These are phyloP conservation scores for Fusarium penzigii DNA, from an alignment of 2,329 filamentous ascomycete genomes.

Conservation along the genomic window DNA sequence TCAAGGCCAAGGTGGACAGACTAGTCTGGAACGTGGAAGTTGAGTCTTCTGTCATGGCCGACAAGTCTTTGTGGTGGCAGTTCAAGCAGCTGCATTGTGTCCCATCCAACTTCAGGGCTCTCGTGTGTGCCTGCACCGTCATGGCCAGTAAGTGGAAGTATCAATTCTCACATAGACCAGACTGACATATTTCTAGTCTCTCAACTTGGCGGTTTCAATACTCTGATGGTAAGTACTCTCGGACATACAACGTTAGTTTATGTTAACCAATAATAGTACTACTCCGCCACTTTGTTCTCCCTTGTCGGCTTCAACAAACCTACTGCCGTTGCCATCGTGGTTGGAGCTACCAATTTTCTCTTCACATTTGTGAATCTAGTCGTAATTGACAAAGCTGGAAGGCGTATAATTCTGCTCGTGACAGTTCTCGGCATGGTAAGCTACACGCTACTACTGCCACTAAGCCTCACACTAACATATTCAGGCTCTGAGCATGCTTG, in stretches of 20 bases:
- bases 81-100: constrained; percentile 47
- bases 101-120: constrained; percentile 43
- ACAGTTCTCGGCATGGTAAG: constrained; percentile 23
- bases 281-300: constrained; percentile 20
- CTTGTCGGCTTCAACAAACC: constrained; percentile 36
- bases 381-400: constrained; percentile 17
- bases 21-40: constrained; percentile 40
- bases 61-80: constrained; percentile 39
- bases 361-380: constrained; percentile 20
- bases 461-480: neutral
- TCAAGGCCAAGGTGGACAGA: constrained; percentile 41
- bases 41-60: constrained; percentile 36
- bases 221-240: no score
- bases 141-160: constrained; percentile 39
- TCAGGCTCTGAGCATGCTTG: constrained; percentile 36
- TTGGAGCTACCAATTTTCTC: constrained; percentile 18
- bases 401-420: constrained; percentile 15
- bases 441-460: no score
- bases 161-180: neutral
- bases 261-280: no score
- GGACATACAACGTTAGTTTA: no score
- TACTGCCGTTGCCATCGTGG: constrained; percentile 42
- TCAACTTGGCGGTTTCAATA: constrained; percentile 53
- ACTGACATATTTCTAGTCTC: constrained; percentile 27
- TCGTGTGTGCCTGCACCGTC: constrained; percentile 46